Base-by-base conservation (phyloP, 805 yeast species). In the Saturnispora bothae region DNA sequence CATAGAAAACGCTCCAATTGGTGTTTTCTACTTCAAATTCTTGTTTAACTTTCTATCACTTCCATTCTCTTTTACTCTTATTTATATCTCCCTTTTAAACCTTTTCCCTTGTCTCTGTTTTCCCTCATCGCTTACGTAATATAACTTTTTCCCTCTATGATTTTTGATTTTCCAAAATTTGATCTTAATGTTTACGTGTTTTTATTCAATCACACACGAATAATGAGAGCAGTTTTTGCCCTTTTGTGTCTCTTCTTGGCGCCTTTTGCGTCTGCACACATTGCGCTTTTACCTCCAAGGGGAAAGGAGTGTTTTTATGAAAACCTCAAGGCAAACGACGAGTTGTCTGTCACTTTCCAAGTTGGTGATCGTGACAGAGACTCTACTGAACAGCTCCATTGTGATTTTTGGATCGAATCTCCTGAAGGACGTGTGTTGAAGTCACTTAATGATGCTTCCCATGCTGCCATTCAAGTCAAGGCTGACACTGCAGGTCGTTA, bases 231-330 rank as follows among this genome's bases (percentile, higher is more conserved):
- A 10, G 12, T 39, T 4, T 18, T 42, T 9, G 17, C 36, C 10
- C 2, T 39, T 3, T 20, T 40, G 5, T 45, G 48, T 26, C 37
- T 48, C 15, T 18, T 35, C 5, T 14, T 30, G 1, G 33, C 38
- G 3, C 46, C 43, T 4, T 39, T 36, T 29, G 94, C 18, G 5
- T 6, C 4, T 7, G 33, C 94, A 1, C 95, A 85, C 59, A 84
- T 83, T 51, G 89, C 84, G 26, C 66, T 83, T 45, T 64, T 88
- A 40, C 85, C 92, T 12, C 76, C 96, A 14, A 68, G 78, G 50
- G 92, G 94, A 20, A 80, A 79, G 55, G 80, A 80, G 53, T 89
- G 98, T 63, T 89, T 85, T 62, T 85, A 70, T 52, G 97, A 92
- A 56, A 69, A 69, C 42, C 68, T 92, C 64, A 82, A 78, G 56